These are phyloP conservation scores for Scheffersomyces parashehatae DNA, from an alignment of 1,139 yeast species.

Conservation along the genomic window DNA sequence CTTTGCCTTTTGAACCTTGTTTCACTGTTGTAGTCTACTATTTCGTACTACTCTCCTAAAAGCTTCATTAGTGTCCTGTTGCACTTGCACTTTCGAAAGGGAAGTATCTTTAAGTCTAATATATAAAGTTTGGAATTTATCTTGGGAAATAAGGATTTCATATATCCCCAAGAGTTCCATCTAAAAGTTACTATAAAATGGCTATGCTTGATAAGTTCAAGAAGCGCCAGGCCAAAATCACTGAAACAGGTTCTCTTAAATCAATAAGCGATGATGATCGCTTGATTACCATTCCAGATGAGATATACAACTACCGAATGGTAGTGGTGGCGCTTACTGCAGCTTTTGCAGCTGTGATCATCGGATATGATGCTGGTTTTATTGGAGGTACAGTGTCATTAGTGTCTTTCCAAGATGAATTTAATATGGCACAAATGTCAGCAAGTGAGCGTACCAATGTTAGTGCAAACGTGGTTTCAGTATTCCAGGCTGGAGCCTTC, in stretches of 20 bases:
- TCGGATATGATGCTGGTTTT: constrained; percentile 38
- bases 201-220: too few relatives aligned
- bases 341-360: constrained; percentile 33
- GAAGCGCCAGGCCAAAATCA: constrained; percentile 5
- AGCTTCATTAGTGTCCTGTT: too few relatives aligned
- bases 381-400: constrained; percentile 35
- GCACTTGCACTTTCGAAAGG: too few relatives aligned
- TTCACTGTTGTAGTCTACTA: too few relatives aligned
- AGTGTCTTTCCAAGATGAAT: constrained; percentile 26
- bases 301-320: constrained; percentile 27
- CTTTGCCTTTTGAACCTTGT: too few relatives aligned
- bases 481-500: constrained; percentile 39
- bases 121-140: too few relatives aligned
- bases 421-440: constrained; percentile 23
- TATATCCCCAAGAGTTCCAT: too few relatives aligned
- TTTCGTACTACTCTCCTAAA: too few relatives aligned
- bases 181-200: too few relatives aligned
- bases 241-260: constrained; percentile 7
- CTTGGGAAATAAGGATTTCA: too few relatives aligned
- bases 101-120: too few relatives aligned
- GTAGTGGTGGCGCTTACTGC: constrained; percentile 30
- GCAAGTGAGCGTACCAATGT: constrained; percentile 12
- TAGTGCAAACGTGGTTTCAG: constrained; percentile 33
- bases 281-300: constrained; percentile 20
- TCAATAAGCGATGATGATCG: not conserved